Conservation (phyloP, 768 basidiomycete species). For the Boletus rubescentipes region DNA sequence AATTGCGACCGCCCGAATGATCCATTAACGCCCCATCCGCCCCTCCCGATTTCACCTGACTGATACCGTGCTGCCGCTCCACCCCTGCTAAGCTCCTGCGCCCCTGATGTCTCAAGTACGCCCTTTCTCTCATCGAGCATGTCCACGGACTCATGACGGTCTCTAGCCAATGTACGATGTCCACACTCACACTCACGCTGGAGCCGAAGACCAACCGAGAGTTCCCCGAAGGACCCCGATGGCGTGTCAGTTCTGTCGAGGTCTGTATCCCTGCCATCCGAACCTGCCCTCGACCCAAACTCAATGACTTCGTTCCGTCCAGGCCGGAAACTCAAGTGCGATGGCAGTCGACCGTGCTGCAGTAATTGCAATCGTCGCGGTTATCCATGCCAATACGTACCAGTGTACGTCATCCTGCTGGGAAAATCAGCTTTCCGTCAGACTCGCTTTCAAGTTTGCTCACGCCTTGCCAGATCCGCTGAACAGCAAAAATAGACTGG, state of each 20-base stretch:
- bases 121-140: background rate
- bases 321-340: slow-evolving; percentile 76
- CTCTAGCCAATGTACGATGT: slow-evolving; percentile 16
- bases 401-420: slow-evolving; percentile 54
- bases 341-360: slow-evolving; percentile 62
- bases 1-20: slow-evolving; percentile 25
- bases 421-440: slow-evolving; percentile 3
- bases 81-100: slow-evolving; percentile 3
- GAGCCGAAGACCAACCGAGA: slow-evolving; percentile 25
- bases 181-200: background rate
- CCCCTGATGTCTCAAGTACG: slow-evolving; percentile 28
- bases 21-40: slow-evolving; percentile 1
- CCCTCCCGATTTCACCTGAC: slow-evolving; percentile 10
- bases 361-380: slow-evolving; percentile 62
- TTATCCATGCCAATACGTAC: slow-evolving; percentile 56
- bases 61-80: background rate
- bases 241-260: slow-evolving; percentile 75
- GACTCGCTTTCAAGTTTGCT: slow-evolving; percentile 12
- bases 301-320: slow-evolving; percentile 1
- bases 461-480: slow-evolving; percentile 20
- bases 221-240: slow-evolving; percentile 55
- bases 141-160: background rate
- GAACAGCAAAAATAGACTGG: slow-evolving; percentile 33
- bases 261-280: slow-evolving; percentile 31
- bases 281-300: background rate